Evolutionary conservation across 306 rosid species (phyloP), one percentile per base, ranked within the genome.

Genomic region (Prunus armeniaca): DNA sequence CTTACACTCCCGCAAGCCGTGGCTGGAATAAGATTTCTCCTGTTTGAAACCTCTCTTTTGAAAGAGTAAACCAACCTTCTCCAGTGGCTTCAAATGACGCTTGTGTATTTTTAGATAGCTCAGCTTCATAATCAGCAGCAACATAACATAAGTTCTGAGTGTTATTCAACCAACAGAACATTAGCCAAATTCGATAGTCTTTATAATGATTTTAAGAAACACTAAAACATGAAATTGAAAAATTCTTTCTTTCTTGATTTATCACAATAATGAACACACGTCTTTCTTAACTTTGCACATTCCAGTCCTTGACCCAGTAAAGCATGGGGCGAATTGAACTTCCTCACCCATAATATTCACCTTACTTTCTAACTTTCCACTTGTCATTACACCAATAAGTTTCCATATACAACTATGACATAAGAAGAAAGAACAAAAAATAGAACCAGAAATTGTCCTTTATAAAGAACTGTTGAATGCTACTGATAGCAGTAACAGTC

Each of bases 41-140:
- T 13, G 98, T 88, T 83, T 92, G 93, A 89, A 94, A 94, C 65
- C 97, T 87, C 83, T 92, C 98, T 84, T 89, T 86, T 2, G 98
- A 87, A 74, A 92, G 90, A 30, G 96, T 87, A 78, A 88, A 91
- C 86, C 74, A 84, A 62, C 91, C 98, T 85, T 91, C 93, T 78
- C 89, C 91, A 11, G 34, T 69, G 50, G 86, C 82, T 80, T 84
- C 88, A 83, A 71, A 92, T 45, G 97, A 94, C 61, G 89, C 93
- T 84, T 76, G 57, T 38, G 95, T 89, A 76, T 92, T 80, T 80
- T 89, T 92, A 15, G 62, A 69, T 32, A 85, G 84, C 85, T 94
- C 97, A 65, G 96, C 96, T 84, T 90, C 95, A 80, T 91, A 94
- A 80, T 94, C 98, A 73, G 74, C 80, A 43, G 98, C 96, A 75